Conservation (phyloP, 768 basidiomycete genomes). For the Trametes maxima region DNA sequence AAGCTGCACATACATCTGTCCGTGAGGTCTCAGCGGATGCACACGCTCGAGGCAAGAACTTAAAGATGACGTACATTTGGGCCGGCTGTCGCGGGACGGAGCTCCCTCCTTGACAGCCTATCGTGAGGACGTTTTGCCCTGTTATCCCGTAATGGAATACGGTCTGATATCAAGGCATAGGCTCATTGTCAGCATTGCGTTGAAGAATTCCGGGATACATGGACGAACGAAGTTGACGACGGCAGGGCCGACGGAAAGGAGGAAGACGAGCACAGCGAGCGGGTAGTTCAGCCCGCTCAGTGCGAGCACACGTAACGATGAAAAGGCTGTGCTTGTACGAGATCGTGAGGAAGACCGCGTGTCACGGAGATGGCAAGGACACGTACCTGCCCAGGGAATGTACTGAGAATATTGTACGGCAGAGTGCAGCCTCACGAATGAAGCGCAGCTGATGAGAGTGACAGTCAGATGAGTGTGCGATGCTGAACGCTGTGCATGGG, state of each 20-base stretch:
- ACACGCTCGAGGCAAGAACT: too few relatives aligned
- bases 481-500: too few relatives aligned
- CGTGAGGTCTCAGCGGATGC: too few relatives aligned
- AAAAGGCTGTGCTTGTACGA: background rate
- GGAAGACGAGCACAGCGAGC: background rate
- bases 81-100: too few relatives aligned
- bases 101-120: too few relatives aligned
- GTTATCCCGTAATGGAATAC: too few relatives aligned
- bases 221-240: background rate
- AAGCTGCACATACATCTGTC: too few relatives aligned
- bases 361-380: background rate
- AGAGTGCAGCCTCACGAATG: background rate
- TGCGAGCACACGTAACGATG: slow-evolving; percentile 1
- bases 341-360: background rate
- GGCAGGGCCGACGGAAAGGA: background rate
- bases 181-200: background rate
- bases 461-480: too few relatives aligned
- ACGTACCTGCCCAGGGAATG: background rate
- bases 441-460: background rate
- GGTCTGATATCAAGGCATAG: background rate
- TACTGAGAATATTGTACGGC: background rate
- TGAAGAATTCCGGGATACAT: background rate
- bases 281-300: background rate
- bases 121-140: too few relatives aligned
- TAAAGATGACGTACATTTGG: too few relatives aligned